phyloP scores from a whole-genome alignment of 805 yeast species.

The Zygosaccharomyces rouxii region DNA sequence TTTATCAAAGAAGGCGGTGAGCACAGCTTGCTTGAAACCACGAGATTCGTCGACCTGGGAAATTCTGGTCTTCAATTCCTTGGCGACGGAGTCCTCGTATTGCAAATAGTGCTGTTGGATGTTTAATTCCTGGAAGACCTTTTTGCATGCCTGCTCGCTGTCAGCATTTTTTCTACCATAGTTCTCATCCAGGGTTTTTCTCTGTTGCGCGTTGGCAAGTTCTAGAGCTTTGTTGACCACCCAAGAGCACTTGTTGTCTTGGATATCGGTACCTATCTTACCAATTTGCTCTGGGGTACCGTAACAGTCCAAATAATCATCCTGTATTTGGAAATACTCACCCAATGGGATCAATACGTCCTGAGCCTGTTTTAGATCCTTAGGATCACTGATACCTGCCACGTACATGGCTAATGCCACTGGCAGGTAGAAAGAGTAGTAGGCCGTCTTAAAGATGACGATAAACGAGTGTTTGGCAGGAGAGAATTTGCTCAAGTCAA shows the following conservation, averaged over 20 bases:
- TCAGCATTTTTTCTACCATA: constrained; percentile 80
- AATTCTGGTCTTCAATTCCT: constrained; percentile 59
- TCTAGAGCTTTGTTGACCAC: constrained; percentile 87
- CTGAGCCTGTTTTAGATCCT: constrained; percentile 80
- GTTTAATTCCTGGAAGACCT: constrained; percentile 67
- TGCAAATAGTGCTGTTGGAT: constrained; percentile 66
- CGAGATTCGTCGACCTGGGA: constrained; percentile 77
- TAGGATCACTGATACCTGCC: constrained; percentile 68
- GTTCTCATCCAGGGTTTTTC: constrained; percentile 74
- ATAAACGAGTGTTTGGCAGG: constrained; percentile 89
- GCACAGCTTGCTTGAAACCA: constrained; percentile 89
- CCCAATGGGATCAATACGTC: constrained; percentile 92
- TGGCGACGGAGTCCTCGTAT: constrained; percentile 78
- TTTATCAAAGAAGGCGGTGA: constrained; percentile 78
- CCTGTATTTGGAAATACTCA: constrained; percentile 98
- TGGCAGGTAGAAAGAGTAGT: constrained; percentile 94
- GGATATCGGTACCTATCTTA: constrained; percentile 96
- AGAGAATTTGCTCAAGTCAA: constrained; percentile 82
- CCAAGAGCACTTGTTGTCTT: constrained; percentile 99
- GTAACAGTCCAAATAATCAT: constrained; percentile 92
- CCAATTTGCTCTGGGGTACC: constrained; percentile 98
- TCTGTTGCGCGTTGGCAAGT: constrained; percentile 73
- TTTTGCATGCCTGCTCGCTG: constrained; percentile 63
- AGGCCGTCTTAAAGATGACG: constrained; percentile 95
- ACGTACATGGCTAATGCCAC: constrained; percentile 95